A percentile compares a stretch with the other conserved stretches of the same genome.
These are phyloP conservation scores for Nepenthes mirabilis DNA, from an alignment of 148 eudicot genomes.

Conservation along the genomic window DNA sequence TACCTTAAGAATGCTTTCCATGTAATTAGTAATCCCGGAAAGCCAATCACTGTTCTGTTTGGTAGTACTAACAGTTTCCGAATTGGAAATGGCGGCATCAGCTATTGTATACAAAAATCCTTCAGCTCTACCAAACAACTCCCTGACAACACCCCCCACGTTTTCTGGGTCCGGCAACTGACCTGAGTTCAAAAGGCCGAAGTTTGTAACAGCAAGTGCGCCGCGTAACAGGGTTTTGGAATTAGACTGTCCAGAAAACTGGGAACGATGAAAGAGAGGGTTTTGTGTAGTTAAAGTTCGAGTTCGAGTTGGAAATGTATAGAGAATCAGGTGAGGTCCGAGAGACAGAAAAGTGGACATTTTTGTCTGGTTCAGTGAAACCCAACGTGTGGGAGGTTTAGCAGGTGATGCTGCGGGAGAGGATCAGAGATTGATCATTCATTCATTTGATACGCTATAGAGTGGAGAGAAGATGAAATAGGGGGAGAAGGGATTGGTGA, in stretches of 20 bases:
- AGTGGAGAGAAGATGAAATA: too few species aligned
- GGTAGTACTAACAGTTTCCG: slow-evolving; percentile 3
- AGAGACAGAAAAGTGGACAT: too few species aligned
- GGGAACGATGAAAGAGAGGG: slow-evolving; percentile 4
- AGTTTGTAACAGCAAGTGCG: slow-evolving; percentile 28
- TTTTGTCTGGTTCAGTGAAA: too few species aligned
- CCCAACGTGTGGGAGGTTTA: too few species aligned
- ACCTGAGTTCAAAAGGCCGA: slow-evolving; percentile 42
- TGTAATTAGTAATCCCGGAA: slow-evolving; percentile 49
- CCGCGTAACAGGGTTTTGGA: slow-evolving; percentile 10
- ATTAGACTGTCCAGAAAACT: neutral
- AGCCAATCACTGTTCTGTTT: slow-evolving; percentile 46
- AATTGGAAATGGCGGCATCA: slow-evolving; percentile 38
- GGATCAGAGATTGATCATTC: too few species aligned
- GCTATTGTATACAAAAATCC: slow-evolving; percentile 41
- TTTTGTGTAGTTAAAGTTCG: slow-evolving; percentile 7
- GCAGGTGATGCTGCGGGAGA: too few species aligned
- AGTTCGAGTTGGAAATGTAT: slow-evolving; percentile 1
- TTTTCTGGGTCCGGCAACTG: slow-evolving; percentile 52
- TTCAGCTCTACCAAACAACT: slow-evolving; percentile 23
- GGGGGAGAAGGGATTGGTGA: too few species aligned
- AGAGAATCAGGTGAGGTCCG: too few species aligned
- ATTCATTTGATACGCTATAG: too few species aligned
- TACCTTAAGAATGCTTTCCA: slow-evolving; percentile 57
- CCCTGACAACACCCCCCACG: slow-evolving; percentile 19